These are phyloP conservation scores for Neckera pumila DNA, from an alignment of 225 moss, liverwort and hornwort genomes.

Conservation along the genomic window DNA sequence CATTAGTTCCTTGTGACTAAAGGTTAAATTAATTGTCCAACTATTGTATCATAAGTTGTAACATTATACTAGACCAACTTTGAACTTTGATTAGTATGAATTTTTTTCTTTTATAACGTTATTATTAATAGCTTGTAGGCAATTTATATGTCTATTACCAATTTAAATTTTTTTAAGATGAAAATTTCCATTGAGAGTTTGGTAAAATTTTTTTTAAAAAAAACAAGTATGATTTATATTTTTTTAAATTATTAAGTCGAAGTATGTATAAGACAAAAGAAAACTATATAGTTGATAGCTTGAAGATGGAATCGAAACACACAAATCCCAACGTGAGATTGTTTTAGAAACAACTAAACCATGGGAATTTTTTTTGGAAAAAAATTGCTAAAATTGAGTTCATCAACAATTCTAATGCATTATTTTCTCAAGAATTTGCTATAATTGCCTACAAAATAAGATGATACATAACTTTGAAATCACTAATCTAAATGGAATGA, in stretches of 20 bases:
- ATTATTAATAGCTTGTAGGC: not conserved
- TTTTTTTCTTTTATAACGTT: not conserved
- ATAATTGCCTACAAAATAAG: not conserved
- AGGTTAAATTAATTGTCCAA: not conserved
- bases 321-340: not conserved
- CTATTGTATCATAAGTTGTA: not conserved
- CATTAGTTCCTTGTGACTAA: not conserved
- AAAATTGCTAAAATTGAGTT: not conserved
- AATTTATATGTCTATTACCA: not conserved
- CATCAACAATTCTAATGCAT: not conserved
- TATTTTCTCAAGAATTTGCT: not conserved
- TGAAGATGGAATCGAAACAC: not conserved
- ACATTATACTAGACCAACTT: not conserved
- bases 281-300: not conserved
- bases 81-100: not conserved
- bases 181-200: too few relatives aligned
- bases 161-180: too few relatives aligned
- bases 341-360: rapidly evolving
- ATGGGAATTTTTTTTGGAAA: too few relatives aligned
- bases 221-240: too few relatives aligned
- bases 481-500: not conserved
- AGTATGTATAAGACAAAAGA: not conserved
- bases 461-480: not conserved
- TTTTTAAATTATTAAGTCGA: rapidly evolving
- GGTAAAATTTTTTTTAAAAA: too few relatives aligned